Evolutionary conservation across 768 basidiomycete genomes (phyloP).

Genomic region (Boletus rubroflammeus): DNA sequence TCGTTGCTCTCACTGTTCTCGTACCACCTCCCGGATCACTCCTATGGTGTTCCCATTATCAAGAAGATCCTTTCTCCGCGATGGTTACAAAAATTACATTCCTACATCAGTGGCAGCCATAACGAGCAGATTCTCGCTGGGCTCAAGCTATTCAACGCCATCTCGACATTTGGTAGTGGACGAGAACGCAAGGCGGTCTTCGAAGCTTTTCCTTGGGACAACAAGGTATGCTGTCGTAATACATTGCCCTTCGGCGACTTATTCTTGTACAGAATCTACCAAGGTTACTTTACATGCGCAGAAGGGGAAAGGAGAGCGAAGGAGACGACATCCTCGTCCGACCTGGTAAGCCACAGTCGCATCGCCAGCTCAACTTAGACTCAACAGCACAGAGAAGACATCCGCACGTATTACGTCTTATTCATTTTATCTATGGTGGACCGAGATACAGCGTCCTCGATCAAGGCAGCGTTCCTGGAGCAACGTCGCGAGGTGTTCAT

Average conservation of each 20-base stretch:
- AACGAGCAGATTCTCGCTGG: constrained; percentile 65
- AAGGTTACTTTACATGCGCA: constrained; percentile 67
- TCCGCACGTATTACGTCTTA: constrained; percentile 70
- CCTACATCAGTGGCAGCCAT: constrained; percentile 58
- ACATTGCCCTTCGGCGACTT: neutral
- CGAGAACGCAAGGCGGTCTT: constrained; percentile 57
- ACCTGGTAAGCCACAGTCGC: constrained; percentile 47
- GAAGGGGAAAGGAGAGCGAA: constrained; percentile 47
- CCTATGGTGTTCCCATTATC: constrained; percentile 58
- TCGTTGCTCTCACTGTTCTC: constrained; percentile 61
- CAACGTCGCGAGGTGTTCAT: constrained; percentile 63
- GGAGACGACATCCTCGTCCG: constrained; percentile 39
- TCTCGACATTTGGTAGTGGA: constrained; percentile 65
- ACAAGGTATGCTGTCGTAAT: constrained; percentile 46
- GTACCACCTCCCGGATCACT: constrained; percentile 65
- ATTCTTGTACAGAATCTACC: constrained; percentile 47
- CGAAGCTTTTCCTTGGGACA: constrained; percentile 76
- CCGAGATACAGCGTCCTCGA: constrained; percentile 39
- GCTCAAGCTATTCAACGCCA: constrained; percentile 57
- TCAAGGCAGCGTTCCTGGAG: constrained; percentile 67
- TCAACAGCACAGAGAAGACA: constrained; percentile 47
- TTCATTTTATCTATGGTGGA: constrained; percentile 74
- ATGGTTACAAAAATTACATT: constrained; percentile 55
- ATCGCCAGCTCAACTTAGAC: neutral
- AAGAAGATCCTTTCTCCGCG: constrained; percentile 54